phyloP scores from a whole-genome alignment of 2,329 filamentous ascomycete genomes.

The Fusarium phyllophilum region DNA sequence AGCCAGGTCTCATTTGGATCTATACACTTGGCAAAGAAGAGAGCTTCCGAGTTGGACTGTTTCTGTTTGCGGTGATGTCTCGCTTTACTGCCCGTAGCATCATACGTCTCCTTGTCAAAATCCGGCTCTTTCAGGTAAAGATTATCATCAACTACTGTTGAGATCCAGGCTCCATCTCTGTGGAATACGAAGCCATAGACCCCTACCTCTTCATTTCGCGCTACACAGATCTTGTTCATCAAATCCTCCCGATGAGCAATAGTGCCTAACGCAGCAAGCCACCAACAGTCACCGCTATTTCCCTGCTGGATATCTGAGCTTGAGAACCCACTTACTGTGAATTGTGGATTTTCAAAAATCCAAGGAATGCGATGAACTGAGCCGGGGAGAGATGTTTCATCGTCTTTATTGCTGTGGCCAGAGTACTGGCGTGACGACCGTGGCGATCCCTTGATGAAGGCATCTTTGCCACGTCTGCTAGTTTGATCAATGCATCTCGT shows the following conservation, averaged over 20 bases:
- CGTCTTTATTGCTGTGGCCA: neutral
- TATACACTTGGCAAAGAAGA: constrained; percentile 77
- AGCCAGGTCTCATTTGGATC: constrained; percentile 80
- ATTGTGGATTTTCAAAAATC: constrained; percentile 55
- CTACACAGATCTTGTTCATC: constrained; percentile 74
- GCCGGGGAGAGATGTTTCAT: constrained; percentile 39
- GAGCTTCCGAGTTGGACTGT: constrained; percentile 74
- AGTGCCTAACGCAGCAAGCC: constrained; percentile 74
- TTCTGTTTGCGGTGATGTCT: constrained; percentile 68
- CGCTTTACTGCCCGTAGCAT: constrained; percentile 61
- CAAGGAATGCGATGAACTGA: constrained; percentile 56
- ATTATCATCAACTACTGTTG: constrained; percentile 78
- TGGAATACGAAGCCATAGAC: constrained; percentile 81
- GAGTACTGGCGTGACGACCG: neutral
- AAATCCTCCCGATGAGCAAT: constrained; percentile 72
- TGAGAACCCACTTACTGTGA: constrained; percentile 52
- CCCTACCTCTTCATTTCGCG: constrained; percentile 72
- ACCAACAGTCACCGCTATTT: constrained; percentile 76
- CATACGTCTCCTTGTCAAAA: constrained; percentile 55
- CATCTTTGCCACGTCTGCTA: neutral
- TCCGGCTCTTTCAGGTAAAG: constrained; percentile 45
- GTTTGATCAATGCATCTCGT: neutral
- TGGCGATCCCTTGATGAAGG: neutral
- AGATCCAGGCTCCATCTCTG: constrained; percentile 76
- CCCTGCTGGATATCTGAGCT: constrained; percentile 56